These are phyloP conservation scores for Lentinula novae-zelandiae DNA, from an alignment of 1,284 basidiomycete genomes.

Conservation along the genomic window DNA sequence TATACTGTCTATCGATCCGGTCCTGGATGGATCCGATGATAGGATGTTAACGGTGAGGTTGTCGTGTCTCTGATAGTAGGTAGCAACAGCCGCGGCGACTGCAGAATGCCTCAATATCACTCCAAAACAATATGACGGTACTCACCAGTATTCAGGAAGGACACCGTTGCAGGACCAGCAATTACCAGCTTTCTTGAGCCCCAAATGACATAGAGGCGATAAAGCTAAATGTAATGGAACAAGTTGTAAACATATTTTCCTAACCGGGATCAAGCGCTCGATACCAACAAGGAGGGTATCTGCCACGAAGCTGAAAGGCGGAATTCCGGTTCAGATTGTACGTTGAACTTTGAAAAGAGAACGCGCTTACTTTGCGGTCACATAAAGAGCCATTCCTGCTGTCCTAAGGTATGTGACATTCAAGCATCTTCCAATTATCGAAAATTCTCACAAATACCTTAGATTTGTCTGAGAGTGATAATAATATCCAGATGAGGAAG, in stretches of 20 bases:
- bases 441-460: no score
- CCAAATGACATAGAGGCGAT: slow-evolving; percentile 1
- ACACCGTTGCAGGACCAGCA: not conserved
- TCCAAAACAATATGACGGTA: not conserved
- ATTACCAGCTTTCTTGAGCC: not conserved
- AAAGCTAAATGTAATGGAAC: not conserved
- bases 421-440: not conserved
- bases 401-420: not conserved
- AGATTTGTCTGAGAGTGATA: no score
- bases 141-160: not conserved
- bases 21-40: no score
- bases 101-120: no score
- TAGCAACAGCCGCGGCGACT: no score
- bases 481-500: no score
- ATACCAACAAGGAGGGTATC: not conserved
- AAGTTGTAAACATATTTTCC: no score
- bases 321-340: not conserved
- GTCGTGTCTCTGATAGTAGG: not conserved
- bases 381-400: not conserved
- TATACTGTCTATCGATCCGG: not conserved
- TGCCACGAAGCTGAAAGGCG: not conserved
- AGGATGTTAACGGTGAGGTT: no score
- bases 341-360: not conserved
- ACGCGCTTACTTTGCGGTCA: not conserved
- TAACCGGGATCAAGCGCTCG: not conserved